These are phyloP conservation scores for Cytospora chrysosperma DNA, from an alignment of 2,329 filamentous ascomycete species.

Conservation along the genomic window DNA sequence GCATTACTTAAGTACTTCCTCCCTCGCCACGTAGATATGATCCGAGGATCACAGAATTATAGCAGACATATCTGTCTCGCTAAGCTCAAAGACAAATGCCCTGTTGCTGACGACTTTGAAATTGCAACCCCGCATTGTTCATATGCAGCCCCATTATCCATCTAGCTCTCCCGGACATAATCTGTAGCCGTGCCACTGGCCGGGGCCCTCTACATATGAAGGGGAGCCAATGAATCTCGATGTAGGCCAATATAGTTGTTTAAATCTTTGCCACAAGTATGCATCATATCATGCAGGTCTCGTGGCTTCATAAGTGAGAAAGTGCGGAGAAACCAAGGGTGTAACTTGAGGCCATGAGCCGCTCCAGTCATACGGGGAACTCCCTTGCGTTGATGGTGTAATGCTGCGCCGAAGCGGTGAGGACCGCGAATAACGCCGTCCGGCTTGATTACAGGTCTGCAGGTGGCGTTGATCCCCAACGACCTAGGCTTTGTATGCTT, in stretches of 20 bases:
- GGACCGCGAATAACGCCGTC: neutral
- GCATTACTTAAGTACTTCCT: neutral
- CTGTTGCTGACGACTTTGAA: neutral
- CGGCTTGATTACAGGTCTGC: neutral
- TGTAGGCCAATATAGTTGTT: slow-evolving; percentile 1
- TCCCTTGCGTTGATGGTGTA: slow-evolving; percentile 7
- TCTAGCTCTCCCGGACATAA: neutral
- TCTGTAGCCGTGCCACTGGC: neutral
- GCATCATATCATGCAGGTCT: neutral
- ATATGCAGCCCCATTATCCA: neutral
- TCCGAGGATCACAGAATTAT: neutral
- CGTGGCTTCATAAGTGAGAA: neutral
- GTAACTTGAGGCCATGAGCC: neutral
- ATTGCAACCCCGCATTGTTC: neutral
- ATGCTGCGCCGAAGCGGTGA: slow-evolving; percentile 12
- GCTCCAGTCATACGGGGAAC: slow-evolving; percentile 10
- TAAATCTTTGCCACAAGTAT: neutral
- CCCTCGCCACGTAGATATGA: neutral
- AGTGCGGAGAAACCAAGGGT: slow-evolving; percentile 10
- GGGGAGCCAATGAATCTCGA: neutral
- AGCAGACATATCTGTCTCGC: neutral
- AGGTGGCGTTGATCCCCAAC: neutral
- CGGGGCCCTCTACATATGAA: neutral
- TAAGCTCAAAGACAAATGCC: neutral
- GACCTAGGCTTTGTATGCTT: neutral